Evolutionary conservation across 2,329 filamentous ascomycete species (phyloP), one percentile per base, ranked within the genome.

Genomic region (Penicillium sp.): DNA sequence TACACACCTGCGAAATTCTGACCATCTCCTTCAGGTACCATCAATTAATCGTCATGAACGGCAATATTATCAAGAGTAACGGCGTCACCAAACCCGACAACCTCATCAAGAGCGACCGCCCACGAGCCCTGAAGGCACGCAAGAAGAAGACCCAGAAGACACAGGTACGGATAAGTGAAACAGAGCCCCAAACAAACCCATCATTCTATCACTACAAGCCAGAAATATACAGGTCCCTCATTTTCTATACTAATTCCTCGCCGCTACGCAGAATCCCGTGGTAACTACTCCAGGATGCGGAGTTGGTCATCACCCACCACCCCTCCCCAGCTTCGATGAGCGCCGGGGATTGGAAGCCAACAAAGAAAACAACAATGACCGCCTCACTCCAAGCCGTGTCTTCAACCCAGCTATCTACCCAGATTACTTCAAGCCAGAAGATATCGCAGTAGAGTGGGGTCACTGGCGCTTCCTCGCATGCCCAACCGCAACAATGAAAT

Each of bases 401-500:
- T 58, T 58, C 33, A n/a, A 6, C 23, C 6, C 31, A 7, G 25
- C 35, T 14, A 2, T 23, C 3, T 58, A 60, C 18, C 49, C 49
- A 8, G 4, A 29, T 7, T 20, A 7, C 33, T 46, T 58, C 44
- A 49, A 37, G 11, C 22, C 18, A 15, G 14, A 40, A 11, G 57
- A 61, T 2, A 54, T 61, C 3, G 47, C 55, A 48, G 44, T 55
- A n/a, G 33, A 18, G 49, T 14, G 54, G 54, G 57, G 57, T n/a
- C 55, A 15, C 55, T 40, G 37, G n/a, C 18, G 37, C 11, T 37
- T 43, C 15, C 45, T 57, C 26, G 49, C 59, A 7, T 61, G 57
- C 35, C 52, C 51, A 31, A 9, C 18, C 6, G 51, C 57, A 9
- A 41, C 6, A 2, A 15, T 11, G 20, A 53, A 54, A 49, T 62